phyloP scores from a whole-genome alignment of 1,284 basidiomycete species.

The Ustilago lituana region DNA sequence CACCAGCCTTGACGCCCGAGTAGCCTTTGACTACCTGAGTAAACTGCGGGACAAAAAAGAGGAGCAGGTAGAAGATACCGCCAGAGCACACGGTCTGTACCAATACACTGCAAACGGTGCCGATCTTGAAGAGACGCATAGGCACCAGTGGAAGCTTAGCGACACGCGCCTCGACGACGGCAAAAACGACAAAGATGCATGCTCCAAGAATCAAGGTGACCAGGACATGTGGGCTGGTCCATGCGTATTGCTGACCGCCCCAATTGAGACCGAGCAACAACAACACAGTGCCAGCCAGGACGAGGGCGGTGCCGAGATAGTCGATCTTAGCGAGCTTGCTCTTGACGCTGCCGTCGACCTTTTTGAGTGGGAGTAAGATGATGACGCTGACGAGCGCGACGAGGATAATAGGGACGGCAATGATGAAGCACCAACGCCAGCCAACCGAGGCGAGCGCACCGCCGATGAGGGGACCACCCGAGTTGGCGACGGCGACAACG shows the following conservation, averaged over 20 bases:
- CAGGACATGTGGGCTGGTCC: constrained; percentile 59
- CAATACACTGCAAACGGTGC: constrained; percentile 77
- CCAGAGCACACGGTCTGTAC: constrained; percentile 65
- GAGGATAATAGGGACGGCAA: constrained; percentile 37
- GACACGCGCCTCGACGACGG: constrained; percentile 78
- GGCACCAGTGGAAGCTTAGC: constrained; percentile 73
- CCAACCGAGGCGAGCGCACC: constrained; percentile 42
- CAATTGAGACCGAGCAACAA: constrained; percentile 76
- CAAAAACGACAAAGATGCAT: constrained; percentile 73
- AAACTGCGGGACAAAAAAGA: constrained; percentile 76
- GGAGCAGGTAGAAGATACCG: constrained; percentile 60
- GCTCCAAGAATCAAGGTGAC: constrained; percentile 74
- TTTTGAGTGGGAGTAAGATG: constrained; percentile 46
- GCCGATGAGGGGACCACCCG: constrained; percentile 52
- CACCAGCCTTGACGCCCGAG: constrained; percentile 74
- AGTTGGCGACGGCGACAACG: constrained; percentile 49
- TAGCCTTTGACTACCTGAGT: constrained; percentile 78
- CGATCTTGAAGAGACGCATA: constrained; percentile 74
- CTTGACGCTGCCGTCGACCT: constrained; percentile 41
- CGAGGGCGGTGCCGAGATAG: constrained; percentile 38
- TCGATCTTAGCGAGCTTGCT: constrained; percentile 42
- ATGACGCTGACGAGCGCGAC: constrained; percentile 34
- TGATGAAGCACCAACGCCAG: constrained; percentile 50
- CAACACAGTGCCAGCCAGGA: constrained; percentile 34
- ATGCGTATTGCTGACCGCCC: constrained; percentile 69